Conservation (phyloP, 495 filamentous ascomycete genomes). For the Xylaria venustula region DNA sequence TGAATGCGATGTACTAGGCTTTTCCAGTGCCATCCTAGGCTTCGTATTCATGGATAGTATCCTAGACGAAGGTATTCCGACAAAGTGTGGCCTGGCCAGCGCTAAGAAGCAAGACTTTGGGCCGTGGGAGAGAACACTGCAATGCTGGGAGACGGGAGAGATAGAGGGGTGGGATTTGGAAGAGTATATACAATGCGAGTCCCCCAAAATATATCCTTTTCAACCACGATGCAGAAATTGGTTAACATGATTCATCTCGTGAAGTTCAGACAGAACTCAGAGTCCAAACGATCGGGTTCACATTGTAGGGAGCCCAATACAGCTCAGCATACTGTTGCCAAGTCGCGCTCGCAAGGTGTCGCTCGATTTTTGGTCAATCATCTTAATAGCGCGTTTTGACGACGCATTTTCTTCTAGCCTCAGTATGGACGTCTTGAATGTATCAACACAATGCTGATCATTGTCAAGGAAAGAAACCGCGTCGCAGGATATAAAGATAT, state of each 20-base stretch:
- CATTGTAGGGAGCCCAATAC: constrained; percentile 41
- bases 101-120: constrained; percentile 19
- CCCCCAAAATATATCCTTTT: constrained; percentile 17
- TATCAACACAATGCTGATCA: too few species aligned
- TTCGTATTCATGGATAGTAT: constrained; percentile 35
- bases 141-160: constrained; percentile 17
- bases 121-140: constrained; percentile 34
- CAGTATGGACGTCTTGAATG: constrained; percentile 40
- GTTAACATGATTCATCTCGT: constrained; percentile 22
- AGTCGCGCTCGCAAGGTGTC: constrained; percentile 53
- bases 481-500: constrained; percentile 47
- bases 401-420: constrained; percentile 49
- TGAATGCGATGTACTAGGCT: constrained; percentile 34
- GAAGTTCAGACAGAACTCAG: constrained; percentile 27
- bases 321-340: constrained; percentile 54
- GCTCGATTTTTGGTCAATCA: constrained; percentile 45
- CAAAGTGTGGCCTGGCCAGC: constrained; percentile 20
- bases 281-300: constrained; percentile 49
- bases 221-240: constrained; percentile 21
- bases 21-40: constrained; percentile 29
- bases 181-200: neutral
- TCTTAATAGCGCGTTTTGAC: constrained; percentile 40
- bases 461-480: constrained; percentile 37
- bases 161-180: neutral
- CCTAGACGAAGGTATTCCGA: constrained; percentile 20